A percentile compares a stretch with the other conserved stretches of the same genome.
Conservation (phyloP, 495 filamentous ascomycete species). For the Penicillium diatomitis region DNA sequence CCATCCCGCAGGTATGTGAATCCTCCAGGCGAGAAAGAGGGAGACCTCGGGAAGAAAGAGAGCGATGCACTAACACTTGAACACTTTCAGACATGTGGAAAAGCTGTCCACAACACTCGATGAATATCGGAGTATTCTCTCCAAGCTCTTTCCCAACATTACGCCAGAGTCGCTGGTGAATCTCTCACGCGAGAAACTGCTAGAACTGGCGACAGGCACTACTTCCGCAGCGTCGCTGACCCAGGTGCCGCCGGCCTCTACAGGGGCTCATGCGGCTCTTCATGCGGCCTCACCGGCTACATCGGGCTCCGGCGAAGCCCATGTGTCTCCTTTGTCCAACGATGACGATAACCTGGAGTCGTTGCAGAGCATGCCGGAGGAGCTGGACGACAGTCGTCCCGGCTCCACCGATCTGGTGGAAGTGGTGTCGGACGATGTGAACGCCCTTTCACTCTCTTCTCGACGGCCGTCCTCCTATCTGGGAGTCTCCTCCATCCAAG, state of each 20-base stretch:
- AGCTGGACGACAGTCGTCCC: conserved; percentile 17
- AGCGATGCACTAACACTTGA: neutral
- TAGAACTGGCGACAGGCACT: conserved; percentile 28
- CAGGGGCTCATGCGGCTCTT: conserved; percentile 3
- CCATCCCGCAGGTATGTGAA: conserved; percentile 28
- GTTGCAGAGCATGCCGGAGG: conserved; percentile 34
- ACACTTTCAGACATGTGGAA: conserved; percentile 28
- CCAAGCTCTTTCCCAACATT: conserved; percentile 29
- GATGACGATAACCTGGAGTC: conserved; percentile 35
- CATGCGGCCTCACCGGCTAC: conserved; percentile 33
- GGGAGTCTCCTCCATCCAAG: conserved; percentile 74
- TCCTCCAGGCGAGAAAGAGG: neutral
- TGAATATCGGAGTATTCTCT: conserved; percentile 29
- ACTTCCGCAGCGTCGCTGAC: conserved; percentile 1
- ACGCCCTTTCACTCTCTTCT: conserved; percentile 65
- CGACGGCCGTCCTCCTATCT: conserved; percentile 67
- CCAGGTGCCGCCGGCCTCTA: neutral
- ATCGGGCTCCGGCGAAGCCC: conserved; percentile 30
- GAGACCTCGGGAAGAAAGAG: too few species aligned
- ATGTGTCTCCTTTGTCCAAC: conserved; percentile 29
- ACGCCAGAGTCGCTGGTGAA: conserved; percentile 31
- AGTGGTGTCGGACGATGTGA: conserved; percentile 71
- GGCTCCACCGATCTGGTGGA: conserved; percentile 44
- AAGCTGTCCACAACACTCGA: conserved; percentile 33
- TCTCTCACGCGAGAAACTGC: conserved; percentile 40